Percentiles rank a stretch among this genome's conserved stretches.
Conservation (phyloP, 176 grass and related monocot genomes). For the Musa itinerans region DNA sequence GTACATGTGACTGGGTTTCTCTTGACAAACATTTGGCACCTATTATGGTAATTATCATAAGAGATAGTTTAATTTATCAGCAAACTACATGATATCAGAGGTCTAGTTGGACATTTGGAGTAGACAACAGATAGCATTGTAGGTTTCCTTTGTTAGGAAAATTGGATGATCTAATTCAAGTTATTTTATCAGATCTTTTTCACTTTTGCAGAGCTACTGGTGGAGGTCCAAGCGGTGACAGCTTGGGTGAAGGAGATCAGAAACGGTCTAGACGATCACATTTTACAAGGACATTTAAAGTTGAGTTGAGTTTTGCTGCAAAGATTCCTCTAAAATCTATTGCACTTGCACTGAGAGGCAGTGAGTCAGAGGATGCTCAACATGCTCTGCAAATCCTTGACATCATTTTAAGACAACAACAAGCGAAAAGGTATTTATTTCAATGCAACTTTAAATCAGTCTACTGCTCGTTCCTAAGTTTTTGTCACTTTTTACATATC, state of each 20-base stretch:
- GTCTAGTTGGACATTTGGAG: too few species aligned
- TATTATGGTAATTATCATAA: too few species aligned
- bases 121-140: too few species aligned
- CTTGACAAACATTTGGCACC: too few species aligned
- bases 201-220: not conserved
- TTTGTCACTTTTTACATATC: not conserved
- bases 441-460: constrained; percentile 23
- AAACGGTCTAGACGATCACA: constrained; percentile 55
- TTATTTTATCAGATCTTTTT: not conserved
- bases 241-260: constrained; percentile 37
- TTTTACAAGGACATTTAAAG: constrained; percentile 54
- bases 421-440: constrained; percentile 43
- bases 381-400: constrained; percentile 76
- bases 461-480: constrained; percentile 6
- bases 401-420: constrained; percentile 83
- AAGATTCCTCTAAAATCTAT: constrained; percentile 69
- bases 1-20: too few species aligned
- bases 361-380: constrained; percentile 44
- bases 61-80: too few species aligned
- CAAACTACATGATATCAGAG: too few species aligned
- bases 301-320: constrained; percentile 52
- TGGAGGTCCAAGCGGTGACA: constrained; percentile 41
- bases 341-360: constrained; percentile 49
- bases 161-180: not conserved
- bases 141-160: not conserved